Conservation (phyloP, 441 rosid species). For the Aleurites moluccanus region DNA sequence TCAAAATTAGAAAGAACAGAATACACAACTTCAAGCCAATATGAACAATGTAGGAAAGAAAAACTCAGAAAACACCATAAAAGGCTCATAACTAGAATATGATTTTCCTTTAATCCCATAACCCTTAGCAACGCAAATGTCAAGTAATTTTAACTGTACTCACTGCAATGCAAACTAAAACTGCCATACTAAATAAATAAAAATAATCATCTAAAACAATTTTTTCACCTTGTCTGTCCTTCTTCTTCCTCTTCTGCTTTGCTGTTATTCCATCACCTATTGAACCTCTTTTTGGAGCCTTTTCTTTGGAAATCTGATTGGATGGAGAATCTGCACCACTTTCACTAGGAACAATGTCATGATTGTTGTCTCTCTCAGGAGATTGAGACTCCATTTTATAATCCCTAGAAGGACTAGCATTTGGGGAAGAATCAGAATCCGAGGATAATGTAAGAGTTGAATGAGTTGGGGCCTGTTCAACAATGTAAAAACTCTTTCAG, state of each 20-base stretch:
- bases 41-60: too few relatives aligned
- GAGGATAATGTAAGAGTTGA: constrained; percentile 52
- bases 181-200: background rate
- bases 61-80: too few relatives aligned
- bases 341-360: constrained; percentile 18
- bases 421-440: constrained; percentile 49
- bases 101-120: too few relatives aligned
- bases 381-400: constrained; percentile 33
- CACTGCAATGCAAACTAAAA: too few relatives aligned
- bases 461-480: constrained; percentile 56
- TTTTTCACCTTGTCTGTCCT: constrained; percentile 37
- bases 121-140: too few relatives aligned
- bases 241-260: constrained; percentile 28
- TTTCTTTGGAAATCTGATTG: constrained; percentile 29
- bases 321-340: constrained; percentile 24
- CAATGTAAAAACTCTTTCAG: background rate
- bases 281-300: constrained; percentile 30
- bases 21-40: background rate
- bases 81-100: too few relatives aligned
- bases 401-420: constrained; percentile 38
- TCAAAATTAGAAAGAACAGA: constrained; percentile 20
- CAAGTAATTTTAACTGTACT: background rate
- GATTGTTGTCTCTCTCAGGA: constrained; percentile 24
- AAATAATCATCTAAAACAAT: constrained; percentile 9
- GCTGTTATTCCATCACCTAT: constrained; percentile 30